A percentile compares a stretch with the other conserved stretches of the same genome.
phyloP scores from a whole-genome alignment of 2,329 filamentous ascomycete genomes.

The Cytospora chrysosperma region DNA sequence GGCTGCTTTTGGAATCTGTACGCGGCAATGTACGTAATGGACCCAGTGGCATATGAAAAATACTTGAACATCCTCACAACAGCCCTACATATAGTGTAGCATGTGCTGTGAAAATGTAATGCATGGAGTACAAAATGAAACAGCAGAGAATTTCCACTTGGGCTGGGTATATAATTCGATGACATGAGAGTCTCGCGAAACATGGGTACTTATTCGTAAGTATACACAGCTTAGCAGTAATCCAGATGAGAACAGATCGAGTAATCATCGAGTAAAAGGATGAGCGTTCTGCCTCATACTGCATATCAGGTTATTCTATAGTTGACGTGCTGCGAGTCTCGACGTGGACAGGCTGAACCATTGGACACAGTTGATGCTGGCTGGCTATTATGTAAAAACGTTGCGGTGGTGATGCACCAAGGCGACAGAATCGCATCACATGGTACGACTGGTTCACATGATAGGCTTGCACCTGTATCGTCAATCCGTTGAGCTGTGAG shows the following conservation, averaged over 20 bases:
- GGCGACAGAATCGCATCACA: conserved; percentile 8
- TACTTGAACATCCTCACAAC: background rate
- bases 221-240: background rate
- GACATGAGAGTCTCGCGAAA: conserved; percentile 2
- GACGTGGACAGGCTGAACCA: background rate
- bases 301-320: background rate
- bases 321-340: too few relatives aligned
- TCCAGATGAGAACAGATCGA: conserved; percentile 6
- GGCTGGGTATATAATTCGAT: background rate
- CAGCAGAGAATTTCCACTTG: conserved; percentile 5
- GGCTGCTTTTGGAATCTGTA: conserved; percentile 22
- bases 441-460: conserved; percentile 15
- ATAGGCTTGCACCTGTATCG: background rate
- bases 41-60: conserved; percentile 7
- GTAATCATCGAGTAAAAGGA: conserved; percentile 19
- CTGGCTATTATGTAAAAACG: conserved; percentile 17
- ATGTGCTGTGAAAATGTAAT: background rate
- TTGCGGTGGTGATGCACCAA: background rate
- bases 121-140: background rate
- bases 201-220: background rate
- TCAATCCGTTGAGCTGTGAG: background rate
- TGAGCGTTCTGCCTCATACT: background rate
- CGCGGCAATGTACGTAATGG: conserved; percentile 22
- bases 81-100: background rate
- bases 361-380: background rate